Evolutionary conservation across 2,329 filamentous ascomycete species (phyloP).

Genomic region (Fusarium sp.): DNA sequence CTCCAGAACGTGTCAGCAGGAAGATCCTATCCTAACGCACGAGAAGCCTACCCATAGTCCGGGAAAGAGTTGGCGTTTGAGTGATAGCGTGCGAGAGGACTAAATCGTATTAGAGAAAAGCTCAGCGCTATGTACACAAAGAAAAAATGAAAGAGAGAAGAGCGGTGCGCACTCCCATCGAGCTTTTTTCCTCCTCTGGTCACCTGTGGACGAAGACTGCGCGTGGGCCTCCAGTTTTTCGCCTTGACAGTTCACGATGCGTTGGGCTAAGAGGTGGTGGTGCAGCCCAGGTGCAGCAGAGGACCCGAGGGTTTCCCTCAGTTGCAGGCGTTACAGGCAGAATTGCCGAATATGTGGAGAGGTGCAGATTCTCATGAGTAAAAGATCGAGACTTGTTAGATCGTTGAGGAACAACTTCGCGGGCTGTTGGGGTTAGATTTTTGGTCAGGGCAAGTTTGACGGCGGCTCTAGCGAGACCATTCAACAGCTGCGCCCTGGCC

Average conservation of each 20-base stretch:
- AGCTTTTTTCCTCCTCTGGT: slow-evolving; percentile 44
- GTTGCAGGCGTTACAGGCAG: slow-evolving; percentile 2
- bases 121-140: slow-evolving; percentile 14
- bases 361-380: slow-evolving; percentile 1
- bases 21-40: slow-evolving; percentile 15
- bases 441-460: slow-evolving; percentile 18
- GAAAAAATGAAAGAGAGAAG: slow-evolving; percentile 18
- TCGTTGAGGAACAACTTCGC: slow-evolving; percentile 9
- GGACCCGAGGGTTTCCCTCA: not conserved
- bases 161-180: slow-evolving; percentile 51
- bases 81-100: slow-evolving; percentile 53
- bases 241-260: slow-evolving; percentile 40
- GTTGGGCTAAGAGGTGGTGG: slow-evolving; percentile 23
- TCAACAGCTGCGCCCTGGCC: slow-evolving; percentile 16
- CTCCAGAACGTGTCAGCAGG: slow-evolving; percentile 45
- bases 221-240: slow-evolving; percentile 50
- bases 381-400: not conserved
- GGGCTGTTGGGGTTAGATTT: slow-evolving; percentile 8
- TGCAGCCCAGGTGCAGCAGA: slow-evolving; percentile 3
- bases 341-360: slow-evolving; percentile 1
- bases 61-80: slow-evolving; percentile 57
- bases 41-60: slow-evolving; percentile 57
- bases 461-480: slow-evolving; percentile 7
- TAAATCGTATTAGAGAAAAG: slow-evolving; percentile 38
- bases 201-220: slow-evolving; percentile 33